phyloP scores from a whole-genome alignment of 2,329 filamentous ascomycete species.

The Alternaria arbusti region DNA sequence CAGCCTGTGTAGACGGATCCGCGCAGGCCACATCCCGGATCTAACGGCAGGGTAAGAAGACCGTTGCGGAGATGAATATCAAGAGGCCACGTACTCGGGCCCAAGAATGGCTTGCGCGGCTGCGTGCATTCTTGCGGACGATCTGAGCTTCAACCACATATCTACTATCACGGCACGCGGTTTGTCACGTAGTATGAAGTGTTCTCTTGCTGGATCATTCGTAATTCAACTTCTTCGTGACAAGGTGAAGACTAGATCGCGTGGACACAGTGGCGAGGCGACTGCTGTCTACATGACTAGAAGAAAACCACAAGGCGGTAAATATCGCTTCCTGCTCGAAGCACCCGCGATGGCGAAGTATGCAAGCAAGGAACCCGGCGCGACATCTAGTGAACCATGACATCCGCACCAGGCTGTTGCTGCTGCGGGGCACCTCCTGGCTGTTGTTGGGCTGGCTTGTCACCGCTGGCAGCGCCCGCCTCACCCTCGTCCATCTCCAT shows the following conservation, averaged over 20 bases:
- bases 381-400: constrained; percentile 49
- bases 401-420: constrained; percentile 39
- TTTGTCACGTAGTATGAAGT: neutral
- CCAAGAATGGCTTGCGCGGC: constrained; percentile 23
- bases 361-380: neutral
- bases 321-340: neutral
- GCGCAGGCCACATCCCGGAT: constrained; percentile 12
- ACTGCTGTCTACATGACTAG: neutral
- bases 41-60: constrained; percentile 16
- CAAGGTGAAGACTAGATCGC: constrained; percentile 5
- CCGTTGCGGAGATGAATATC: constrained; percentile 18
- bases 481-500: constrained; percentile 65
- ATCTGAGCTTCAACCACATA: neutral
- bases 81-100: constrained; percentile 8
- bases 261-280: neutral
- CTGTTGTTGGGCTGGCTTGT: constrained; percentile 39
- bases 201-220: neutral
- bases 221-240: neutral
- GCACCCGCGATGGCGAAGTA: constrained; percentile 3
- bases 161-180: neutral
- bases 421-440: constrained; percentile 27
- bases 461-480: constrained; percentile 40
- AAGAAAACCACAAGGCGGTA: neutral
- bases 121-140: neutral
- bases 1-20: constrained; percentile 14